Evolutionary conservation across 139 green algal genomes (phyloP).

Genomic region (Chlamydomonas incerta): DNA sequence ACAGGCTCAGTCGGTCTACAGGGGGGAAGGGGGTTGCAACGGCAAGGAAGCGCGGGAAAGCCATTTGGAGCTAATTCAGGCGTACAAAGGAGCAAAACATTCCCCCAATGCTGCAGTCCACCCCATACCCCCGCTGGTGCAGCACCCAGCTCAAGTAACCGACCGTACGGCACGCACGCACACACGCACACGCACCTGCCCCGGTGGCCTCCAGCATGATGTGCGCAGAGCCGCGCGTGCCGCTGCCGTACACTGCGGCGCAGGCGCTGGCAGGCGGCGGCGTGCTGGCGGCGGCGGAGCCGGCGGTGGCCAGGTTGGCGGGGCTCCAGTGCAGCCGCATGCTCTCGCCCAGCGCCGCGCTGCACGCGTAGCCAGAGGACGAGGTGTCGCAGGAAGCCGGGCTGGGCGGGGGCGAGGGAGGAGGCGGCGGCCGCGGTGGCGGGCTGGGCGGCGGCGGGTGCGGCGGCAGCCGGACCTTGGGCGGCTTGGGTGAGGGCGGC

Average conservation of each 20-base stretch:
- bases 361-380: background rate
- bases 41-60: background rate
- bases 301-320: background rate
- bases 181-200: background rate
- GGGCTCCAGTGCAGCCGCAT: constrained; percentile 13
- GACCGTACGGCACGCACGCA: background rate
- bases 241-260: background rate
- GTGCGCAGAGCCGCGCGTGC: background rate
- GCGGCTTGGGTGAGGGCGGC: background rate
- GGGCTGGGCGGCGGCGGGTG: background rate
- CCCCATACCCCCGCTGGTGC: no score
- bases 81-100: background rate
- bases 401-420: background rate
- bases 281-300: no score
- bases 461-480: background rate
- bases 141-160: background rate
- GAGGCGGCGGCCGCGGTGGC: background rate
- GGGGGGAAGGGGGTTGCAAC: background rate
- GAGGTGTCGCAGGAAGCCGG: background rate
- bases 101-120: no score
- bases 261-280: background rate
- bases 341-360: background rate
- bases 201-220: constrained; percentile 1
- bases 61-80: background rate
- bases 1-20: constrained; percentile 1